Conservation (phyloP, 2,329 filamentous ascomycete species). For the Colletotrichum theobromicola region DNA sequence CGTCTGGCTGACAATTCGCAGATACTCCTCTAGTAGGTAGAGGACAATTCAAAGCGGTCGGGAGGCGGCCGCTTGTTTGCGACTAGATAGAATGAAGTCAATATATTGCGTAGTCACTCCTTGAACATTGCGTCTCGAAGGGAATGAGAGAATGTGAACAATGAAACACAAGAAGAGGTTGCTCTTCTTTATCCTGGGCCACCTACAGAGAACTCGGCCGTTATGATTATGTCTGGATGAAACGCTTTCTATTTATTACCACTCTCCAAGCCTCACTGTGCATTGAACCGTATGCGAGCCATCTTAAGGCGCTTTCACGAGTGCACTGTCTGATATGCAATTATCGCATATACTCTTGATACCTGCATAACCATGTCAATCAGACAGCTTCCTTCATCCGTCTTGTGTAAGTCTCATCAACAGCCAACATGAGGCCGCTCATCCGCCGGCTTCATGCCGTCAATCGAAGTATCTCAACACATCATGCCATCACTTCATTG, state of each 20-base stretch:
- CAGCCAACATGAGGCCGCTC: neutral
- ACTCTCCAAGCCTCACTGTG: neutral
- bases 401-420: constrained; percentile 4
- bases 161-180: too few relatives aligned
- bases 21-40: constrained; percentile 15
- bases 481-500: neutral
- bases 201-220: too few relatives aligned
- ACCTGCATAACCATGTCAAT: neutral
- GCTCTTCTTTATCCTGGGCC: too few relatives aligned
- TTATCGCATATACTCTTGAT: neutral
- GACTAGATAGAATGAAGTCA: constrained; percentile 21
- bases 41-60: constrained; percentile 16
- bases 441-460: neutral
- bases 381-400: neutral
- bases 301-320: neutral
- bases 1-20: neutral
- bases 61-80: constrained; percentile 17
- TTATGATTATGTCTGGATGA: neutral
- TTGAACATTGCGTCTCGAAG: neutral
- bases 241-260: neutral
- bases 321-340: neutral
- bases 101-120: constrained; percentile 15
- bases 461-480: neutral
- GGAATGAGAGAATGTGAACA: neutral
- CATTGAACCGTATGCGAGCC: neutral